Percentiles rank a stretch among this genome's conserved stretches.
These are phyloP conservation scores for Arthrinium puccinioides DNA, from an alignment of 2,329 filamentous ascomycete species.

Conservation along the genomic window DNA sequence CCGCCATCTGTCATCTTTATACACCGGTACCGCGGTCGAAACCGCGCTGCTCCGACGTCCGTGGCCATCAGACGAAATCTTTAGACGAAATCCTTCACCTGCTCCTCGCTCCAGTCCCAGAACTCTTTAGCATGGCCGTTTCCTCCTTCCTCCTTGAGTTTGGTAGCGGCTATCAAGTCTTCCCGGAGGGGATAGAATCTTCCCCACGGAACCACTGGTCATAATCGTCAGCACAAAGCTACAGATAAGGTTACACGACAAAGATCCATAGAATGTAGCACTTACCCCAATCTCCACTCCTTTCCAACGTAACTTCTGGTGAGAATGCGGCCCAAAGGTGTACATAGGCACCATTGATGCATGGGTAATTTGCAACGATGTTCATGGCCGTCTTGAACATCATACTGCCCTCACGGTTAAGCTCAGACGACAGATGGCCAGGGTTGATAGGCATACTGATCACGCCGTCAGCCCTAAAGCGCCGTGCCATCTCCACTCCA, in stretches of 20 bases:
- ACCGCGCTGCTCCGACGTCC: too few species aligned
- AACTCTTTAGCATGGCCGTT: conserved; percentile 29
- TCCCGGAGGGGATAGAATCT: conserved; percentile 21
- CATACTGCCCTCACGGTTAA: conserved; percentile 12
- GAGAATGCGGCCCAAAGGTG: conserved; percentile 32
- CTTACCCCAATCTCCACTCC: conserved; percentile 21
- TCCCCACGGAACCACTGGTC: conserved; percentile 41
- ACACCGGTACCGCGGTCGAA: too few species aligned
- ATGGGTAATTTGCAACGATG: conserved; percentile 9
- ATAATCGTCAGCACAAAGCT: neutral
- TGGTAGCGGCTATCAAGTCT: conserved; percentile 23
- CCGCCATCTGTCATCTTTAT: too few species aligned
- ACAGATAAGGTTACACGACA: neutral
- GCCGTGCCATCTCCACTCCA: conserved; percentile 17
- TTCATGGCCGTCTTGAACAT: conserved; percentile 2
- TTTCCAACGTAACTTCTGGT: conserved; percentile 23
- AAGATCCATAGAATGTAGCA: too few species aligned
- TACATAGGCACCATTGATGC: conserved; percentile 29
- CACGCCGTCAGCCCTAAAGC: conserved; percentile 13
- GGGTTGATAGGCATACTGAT: conserved; percentile 19
- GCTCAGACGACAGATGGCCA: conserved; percentile 17
- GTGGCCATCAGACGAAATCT: too few species aligned
- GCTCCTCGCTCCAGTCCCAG: conserved; percentile 37
- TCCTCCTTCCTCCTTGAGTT: conserved; percentile 27
- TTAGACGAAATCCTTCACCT: too few species aligned